A percentile compares a stretch with the other conserved stretches of the same genome.
phyloP scores from a whole-genome alignment of 2,329 filamentous ascomycete genomes.

The Colletotrichum lentis region DNA sequence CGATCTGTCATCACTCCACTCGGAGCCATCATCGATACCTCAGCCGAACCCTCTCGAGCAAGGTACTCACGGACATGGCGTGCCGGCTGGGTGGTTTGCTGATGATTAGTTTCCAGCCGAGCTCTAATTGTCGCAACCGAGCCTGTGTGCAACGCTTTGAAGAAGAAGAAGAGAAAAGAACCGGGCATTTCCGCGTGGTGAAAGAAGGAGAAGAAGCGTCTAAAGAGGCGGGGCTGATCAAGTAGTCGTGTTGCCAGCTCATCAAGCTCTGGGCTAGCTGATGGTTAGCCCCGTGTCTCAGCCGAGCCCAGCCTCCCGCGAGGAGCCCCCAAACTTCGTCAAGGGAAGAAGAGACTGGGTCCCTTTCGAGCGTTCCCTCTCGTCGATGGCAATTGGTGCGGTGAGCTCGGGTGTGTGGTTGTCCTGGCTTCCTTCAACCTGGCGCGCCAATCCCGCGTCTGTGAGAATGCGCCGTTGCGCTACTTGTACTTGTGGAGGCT shows the following conservation, averaged over 20 bases:
- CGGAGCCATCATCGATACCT: not conserved
- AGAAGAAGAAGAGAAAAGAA: not conserved
- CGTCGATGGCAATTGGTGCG: not conserved
- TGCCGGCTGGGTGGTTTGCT: not conserved
- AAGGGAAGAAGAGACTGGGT: not conserved
- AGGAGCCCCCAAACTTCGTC: not conserved
- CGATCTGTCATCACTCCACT: not conserved
- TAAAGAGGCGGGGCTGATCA: not conserved
- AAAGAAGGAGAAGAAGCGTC: too few relatives aligned
- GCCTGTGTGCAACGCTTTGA: conserved; percentile 4
- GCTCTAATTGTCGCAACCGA: not conserved
- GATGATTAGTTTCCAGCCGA: conserved; percentile 12
- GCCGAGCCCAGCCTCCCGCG: conserved; percentile 15
- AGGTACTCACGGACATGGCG: too few relatives aligned
- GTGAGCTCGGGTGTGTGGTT: not conserved
- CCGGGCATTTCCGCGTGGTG: not conserved
- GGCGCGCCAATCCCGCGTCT: conserved; percentile 46
- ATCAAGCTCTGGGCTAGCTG: conserved; percentile 22
- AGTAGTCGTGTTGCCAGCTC: conserved; percentile 31
- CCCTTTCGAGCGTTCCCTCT: not conserved
- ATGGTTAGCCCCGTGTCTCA: conserved; percentile 12
- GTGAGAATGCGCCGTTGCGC: conserved; percentile 16
- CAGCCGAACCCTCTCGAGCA: not conserved
- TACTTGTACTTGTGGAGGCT: not conserved
- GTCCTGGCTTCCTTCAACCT: conserved; percentile 13